These are phyloP conservation scores for Rhipidocladum racemiflorum DNA, from an alignment of 176 grass and related monocot species.

Conservation along the genomic window DNA sequence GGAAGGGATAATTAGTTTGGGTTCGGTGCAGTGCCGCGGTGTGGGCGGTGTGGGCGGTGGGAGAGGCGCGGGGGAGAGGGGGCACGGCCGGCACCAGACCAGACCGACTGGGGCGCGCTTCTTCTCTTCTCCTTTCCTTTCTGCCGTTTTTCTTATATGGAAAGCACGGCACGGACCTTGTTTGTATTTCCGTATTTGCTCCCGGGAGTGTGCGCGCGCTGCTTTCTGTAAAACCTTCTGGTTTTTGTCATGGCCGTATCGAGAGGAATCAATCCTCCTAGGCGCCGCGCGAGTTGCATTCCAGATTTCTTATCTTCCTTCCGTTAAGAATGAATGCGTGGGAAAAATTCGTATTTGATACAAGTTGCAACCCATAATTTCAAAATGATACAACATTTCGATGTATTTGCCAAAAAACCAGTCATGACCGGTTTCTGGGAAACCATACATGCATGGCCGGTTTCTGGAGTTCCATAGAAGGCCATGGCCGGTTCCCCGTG, in stretches of 20 bases:
- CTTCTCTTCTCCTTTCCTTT: not conserved
- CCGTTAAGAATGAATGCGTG: too few relatives aligned
- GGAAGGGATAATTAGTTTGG: not conserved
- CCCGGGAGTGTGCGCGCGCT: not conserved
- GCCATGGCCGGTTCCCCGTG: too few relatives aligned
- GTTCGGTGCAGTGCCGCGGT: slow-evolving; percentile 32
- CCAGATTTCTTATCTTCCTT: too few relatives aligned
- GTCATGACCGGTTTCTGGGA: too few relatives aligned
- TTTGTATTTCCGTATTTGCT: not conserved
- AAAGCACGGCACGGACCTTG: not conserved
- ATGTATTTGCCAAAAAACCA: too few relatives aligned
- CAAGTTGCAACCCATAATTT: too few relatives aligned
- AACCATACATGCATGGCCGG: too few relatives aligned
- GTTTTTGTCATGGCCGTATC: not conserved
- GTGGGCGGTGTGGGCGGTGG: not conserved
- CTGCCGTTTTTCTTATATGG: slow-evolving; percentile 35
- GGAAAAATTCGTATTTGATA: too few relatives aligned
- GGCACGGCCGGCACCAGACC: slow-evolving; percentile 13
- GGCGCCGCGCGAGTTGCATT: too few relatives aligned
- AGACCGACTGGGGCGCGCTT: slow-evolving; percentile 22
- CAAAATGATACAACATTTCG: too few relatives aligned
- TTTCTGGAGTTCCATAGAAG: too few relatives aligned
- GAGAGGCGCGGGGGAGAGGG: not conserved
- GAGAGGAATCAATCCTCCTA: too few relatives aligned
- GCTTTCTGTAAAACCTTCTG: not conserved